Evolutionary conservation across 768 basidiomycete genomes (phyloP).

Genomic region (Panaeolus papilionaceus): DNA sequence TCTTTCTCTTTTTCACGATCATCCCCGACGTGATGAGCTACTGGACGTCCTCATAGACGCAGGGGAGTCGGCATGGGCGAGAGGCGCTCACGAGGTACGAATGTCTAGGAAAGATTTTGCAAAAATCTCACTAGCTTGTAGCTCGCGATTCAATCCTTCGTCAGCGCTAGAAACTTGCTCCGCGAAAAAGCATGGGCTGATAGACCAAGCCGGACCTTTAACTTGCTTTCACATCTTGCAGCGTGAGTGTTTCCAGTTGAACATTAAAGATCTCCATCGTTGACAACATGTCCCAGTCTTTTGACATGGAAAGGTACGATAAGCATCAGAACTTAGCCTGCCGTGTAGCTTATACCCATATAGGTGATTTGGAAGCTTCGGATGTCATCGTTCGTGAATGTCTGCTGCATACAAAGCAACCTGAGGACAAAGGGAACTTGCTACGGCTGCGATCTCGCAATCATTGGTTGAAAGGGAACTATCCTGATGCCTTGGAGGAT

Average conservation of each 20-base stretch:
- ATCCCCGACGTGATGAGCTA: slow-evolving; percentile 65
- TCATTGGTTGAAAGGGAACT: slow-evolving; percentile 65
- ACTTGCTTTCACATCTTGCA: slow-evolving; percentile 61
- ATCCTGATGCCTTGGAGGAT: slow-evolving; percentile 60
- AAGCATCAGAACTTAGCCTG: not conserved
- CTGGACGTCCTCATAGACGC: slow-evolving; percentile 68
- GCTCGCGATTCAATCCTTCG: slow-evolving; percentile 68
- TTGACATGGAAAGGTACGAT: slow-evolving; percentile 69
- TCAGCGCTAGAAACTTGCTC: slow-evolving; percentile 62
- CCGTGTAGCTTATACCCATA: not conserved
- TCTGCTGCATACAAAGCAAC: slow-evolving; percentile 48
- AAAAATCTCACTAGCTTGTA: slow-evolving; percentile 28
- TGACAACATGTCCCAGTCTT: slow-evolving; percentile 42
- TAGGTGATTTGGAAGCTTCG: slow-evolving; percentile 61
- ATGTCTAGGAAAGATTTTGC: not conserved
- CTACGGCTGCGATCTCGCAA: slow-evolving; percentile 68
- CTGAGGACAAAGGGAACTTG: slow-evolving; percentile 62
- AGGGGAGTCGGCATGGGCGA: slow-evolving; percentile 71
- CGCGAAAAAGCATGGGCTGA: slow-evolving; percentile 58
- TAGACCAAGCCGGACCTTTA: slow-evolving; percentile 54
- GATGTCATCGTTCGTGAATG: slow-evolving; percentile 62
- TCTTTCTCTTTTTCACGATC: slow-evolving; percentile 63
- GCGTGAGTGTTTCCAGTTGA: slow-evolving; percentile 50
- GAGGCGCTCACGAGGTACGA: slow-evolving; percentile 76
- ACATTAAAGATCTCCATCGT: not conserved